Percentiles rank a stretch among this genome's conserved stretches.
Conservation (phyloP, 1,139 yeast genomes). For the Yamadazyma blattariae region DNA sequence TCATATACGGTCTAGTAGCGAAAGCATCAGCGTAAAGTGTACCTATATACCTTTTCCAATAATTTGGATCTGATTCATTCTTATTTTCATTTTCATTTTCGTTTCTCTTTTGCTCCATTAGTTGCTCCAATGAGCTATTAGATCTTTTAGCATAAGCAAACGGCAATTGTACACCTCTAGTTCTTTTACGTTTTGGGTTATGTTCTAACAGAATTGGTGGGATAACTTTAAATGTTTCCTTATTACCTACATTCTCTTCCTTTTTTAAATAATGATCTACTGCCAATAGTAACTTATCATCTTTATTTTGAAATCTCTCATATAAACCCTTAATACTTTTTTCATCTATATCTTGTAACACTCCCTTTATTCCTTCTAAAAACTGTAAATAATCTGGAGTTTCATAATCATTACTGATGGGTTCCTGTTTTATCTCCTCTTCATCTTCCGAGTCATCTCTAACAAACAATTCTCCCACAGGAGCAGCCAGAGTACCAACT, state of each 20-base stretch:
- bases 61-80: slow-evolving; percentile 2
- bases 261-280: slow-evolving; percentile 26
- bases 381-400: slow-evolving; percentile 1
- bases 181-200: slow-evolving; percentile 12
- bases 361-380: slow-evolving; percentile 2
- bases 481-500: background rate
- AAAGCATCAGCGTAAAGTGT: slow-evolving; percentile 71
- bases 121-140: slow-evolving; percentile 7
- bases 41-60: slow-evolving; percentile 54
- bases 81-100: slow-evolving; percentile 12
- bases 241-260: slow-evolving; percentile 1
- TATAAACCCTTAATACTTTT: slow-evolving; percentile 18
- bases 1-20: slow-evolving; percentile 75
- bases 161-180: slow-evolving; percentile 13
- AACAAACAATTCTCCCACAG: background rate
- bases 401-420: background rate
- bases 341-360: slow-evolving; percentile 23
- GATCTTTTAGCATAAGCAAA: slow-evolving; percentile 11
- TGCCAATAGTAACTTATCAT: slow-evolving; percentile 26
- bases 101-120: slow-evolving; percentile 6
- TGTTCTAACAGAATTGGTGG: slow-evolving; percentile 14
- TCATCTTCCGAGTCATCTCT: background rate
- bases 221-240: slow-evolving; percentile 7
- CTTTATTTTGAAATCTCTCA: slow-evolving; percentile 19
- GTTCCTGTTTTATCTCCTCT: background rate